Percentiles rank a stretch among this genome's conserved stretches.
Evolutionary conservation across 2,329 filamentous ascomycete genomes (phyloP).

Genomic region (Colletotrichum lini): DNA sequence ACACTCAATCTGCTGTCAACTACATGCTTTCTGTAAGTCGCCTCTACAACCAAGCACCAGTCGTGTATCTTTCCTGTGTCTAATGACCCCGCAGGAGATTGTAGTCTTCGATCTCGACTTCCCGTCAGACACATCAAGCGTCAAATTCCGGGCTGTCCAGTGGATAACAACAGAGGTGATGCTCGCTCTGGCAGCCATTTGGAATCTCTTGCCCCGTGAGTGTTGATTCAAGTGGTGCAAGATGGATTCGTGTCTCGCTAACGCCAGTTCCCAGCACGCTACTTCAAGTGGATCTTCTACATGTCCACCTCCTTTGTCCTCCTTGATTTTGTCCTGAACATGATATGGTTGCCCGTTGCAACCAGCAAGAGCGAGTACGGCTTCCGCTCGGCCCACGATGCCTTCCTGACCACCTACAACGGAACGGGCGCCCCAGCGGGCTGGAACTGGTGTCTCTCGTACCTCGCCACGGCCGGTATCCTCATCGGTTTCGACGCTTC

Average conservation of each 20-base stretch:
- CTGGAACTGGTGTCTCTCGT: slow-evolving; percentile 76
- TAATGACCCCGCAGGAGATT: slow-evolving; percentile 60
- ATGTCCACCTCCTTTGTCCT: slow-evolving; percentile 65
- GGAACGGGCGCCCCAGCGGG: slow-evolving; percentile 67
- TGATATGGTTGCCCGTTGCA: slow-evolving; percentile 73
- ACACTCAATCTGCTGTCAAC: slow-evolving; percentile 65
- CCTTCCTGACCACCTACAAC: slow-evolving; percentile 74
- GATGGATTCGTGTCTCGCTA: not conserved
- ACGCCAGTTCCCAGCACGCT: slow-evolving; percentile 52
- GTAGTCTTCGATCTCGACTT: slow-evolving; percentile 70
- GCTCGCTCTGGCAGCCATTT: slow-evolving; percentile 63
- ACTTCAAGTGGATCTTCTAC: slow-evolving; percentile 66
- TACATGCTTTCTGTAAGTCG: slow-evolving; percentile 65
- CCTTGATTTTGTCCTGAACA: slow-evolving; percentile 71
- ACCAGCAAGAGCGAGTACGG: slow-evolving; percentile 66
- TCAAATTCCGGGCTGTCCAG: slow-evolving; percentile 73
- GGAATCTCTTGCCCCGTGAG: slow-evolving; percentile 66
- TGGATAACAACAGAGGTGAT: slow-evolving; percentile 71
- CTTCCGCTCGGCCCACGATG: slow-evolving; percentile 71
- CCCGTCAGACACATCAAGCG: slow-evolving; percentile 63
- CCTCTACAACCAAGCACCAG: not conserved
- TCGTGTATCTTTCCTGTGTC: not conserved
- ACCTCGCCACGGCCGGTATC: slow-evolving; percentile 72
- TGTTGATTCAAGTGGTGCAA: slow-evolving; percentile 41
- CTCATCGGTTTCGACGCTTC: slow-evolving; percentile 74